A percentile compares a stretch with the other conserved stretches of the same genome.
Evolutionary conservation across 306 rosid genomes (phyloP).

Genomic region (Sicyos edulis): DNA sequence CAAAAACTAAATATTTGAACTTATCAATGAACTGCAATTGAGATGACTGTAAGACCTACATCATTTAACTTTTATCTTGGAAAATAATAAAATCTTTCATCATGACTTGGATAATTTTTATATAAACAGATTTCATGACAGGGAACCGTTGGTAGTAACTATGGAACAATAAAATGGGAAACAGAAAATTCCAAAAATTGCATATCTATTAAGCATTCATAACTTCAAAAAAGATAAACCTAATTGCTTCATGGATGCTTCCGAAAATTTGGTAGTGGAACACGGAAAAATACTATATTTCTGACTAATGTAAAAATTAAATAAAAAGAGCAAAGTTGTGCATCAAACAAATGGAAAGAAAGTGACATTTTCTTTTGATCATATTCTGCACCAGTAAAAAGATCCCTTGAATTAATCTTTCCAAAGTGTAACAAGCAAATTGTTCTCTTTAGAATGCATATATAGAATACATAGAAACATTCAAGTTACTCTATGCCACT

Average conservation of each 20-base stretch:
- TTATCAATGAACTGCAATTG: neutral
- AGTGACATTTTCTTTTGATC: neutral
- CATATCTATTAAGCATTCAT: neutral
- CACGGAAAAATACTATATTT: neutral
- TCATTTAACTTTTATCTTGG: neutral
- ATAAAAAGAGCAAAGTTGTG: neutral
- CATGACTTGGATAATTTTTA: neutral
- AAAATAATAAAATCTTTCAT: neutral
- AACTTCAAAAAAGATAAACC: neutral
- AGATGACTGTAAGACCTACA: neutral
- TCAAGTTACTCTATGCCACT: conserved; percentile 4
- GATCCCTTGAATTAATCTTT: neutral
- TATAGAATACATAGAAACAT: neutral
- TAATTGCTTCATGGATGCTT: neutral
- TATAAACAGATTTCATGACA: neutral
- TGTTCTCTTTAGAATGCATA: neutral
- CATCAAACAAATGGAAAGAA: conserved; percentile 5
- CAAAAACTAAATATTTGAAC: neutral
- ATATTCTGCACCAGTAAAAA: conserved; percentile 1
- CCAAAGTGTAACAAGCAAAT: neutral
- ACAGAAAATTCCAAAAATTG: neutral
- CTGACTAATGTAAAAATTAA: neutral
- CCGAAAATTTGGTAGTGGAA: conserved; percentile 12
- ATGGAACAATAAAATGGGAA: neutral
- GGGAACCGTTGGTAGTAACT: neutral